Base-by-base conservation (phyloP, 2,329 filamentous ascomycete genomes). In the Coniochaeta sp. region DNA sequence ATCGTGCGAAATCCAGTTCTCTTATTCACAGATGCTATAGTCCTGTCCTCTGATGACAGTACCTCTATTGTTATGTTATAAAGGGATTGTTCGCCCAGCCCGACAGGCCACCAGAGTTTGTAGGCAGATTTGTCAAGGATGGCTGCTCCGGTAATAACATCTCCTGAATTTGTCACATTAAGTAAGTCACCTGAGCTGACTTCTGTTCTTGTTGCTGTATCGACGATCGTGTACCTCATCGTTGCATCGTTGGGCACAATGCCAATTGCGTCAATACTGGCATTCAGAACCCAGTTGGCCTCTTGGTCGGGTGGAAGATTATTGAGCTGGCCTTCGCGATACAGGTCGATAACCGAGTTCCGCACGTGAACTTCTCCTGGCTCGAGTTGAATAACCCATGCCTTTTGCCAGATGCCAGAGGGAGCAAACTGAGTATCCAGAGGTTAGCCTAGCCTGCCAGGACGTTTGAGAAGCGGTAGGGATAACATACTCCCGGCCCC, bases 1-100 rank as follows among this genome's bases (percentile, higher is more conserved):
- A 87, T 86, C 0, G 85, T 87, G 17, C 84, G 76, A 65, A 88
- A 87, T 0, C 84, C 85, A 26, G 82, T 78, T 7, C 82, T 76
- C 66, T 84, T 85, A 2, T 73, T 80, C 7, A 82, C 72, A 0
- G 70, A 73, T 9, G 78, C 74, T 3, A 84, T 42, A 2, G 68
- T 70, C 4, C 69, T 65, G 8, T 40, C 28, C 1, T 75, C 71
- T 1, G 68, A 62, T n/a, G 73, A 72, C 14, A 77, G 62, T n/a
- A 83, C 68, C 6, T 74, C 72, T 54, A 86, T 71, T 3, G 76
- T 81, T 17, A 85, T 70, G 61, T 81, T 77, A 65, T 88, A 88
- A 1, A 88, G 72, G 16, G 73, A 80, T 66, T 88, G 85, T 4
- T 74, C 61, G 1, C 85, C 85, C 62, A 87, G 73, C 0, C 81